Evolutionary conservation across 2,329 filamentous ascomycete species (phyloP).

Genomic region (Leptographium wingfieldii): DNA sequence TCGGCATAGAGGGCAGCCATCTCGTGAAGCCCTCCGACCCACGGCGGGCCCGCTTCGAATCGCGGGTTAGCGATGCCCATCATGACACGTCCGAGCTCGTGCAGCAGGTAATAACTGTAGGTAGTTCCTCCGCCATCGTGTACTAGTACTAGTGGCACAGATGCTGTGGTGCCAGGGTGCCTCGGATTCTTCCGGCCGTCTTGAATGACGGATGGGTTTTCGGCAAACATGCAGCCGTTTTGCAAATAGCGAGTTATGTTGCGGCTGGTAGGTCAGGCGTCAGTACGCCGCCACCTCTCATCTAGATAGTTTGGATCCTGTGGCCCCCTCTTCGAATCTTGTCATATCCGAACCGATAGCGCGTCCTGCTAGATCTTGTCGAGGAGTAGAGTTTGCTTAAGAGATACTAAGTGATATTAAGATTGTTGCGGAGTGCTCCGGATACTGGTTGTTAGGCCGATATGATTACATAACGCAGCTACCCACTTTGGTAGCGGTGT

Average conservation of each 20-base stretch:
- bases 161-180: slow-evolving; percentile 1
- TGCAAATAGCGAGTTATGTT: not conserved
- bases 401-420: too few species aligned
- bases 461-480: too few species aligned
- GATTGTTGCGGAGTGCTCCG: too few species aligned
- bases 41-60: slow-evolving; percentile 32
- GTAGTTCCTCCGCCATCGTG: slow-evolving; percentile 51
- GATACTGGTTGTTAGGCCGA: too few species aligned
- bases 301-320: not conserved
- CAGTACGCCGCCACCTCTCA: not conserved
- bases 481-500: too few species aligned
- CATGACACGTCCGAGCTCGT: slow-evolving; percentile 32
- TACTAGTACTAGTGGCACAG: slow-evolving; percentile 40
- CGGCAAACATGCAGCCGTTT: slow-evolving; percentile 11
- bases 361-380: not conserved
- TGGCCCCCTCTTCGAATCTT: not conserved
- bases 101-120: slow-evolving; percentile 43
- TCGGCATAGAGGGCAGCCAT: slow-evolving; percentile 39
- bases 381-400: too few species aligned
- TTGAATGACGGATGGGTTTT: slow-evolving; percentile 14
- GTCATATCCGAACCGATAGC: not conserved
- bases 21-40: slow-evolving; percentile 38
- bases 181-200: slow-evolving; percentile 9
- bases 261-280: not conserved
- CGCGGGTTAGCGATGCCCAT: slow-evolving; percentile 44